Percentiles rank a stretch among this genome's conserved stretches.
Conservation (phyloP, 2,329 filamentous ascomycete genomes). For the Arthrobotrys conoides region DNA sequence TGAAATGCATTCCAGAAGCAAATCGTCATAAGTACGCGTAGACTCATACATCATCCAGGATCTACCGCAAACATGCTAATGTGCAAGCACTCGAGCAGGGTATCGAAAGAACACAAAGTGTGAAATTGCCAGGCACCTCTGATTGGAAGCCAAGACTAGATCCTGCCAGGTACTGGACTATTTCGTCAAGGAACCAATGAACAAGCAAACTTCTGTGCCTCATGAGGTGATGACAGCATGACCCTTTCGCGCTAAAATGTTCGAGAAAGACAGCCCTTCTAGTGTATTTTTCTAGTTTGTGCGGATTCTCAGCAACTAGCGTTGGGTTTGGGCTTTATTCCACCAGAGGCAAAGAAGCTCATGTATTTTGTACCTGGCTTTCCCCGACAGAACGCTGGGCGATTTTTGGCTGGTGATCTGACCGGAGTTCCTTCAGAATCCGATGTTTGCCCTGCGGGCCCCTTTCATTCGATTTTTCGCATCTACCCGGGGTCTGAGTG, state of each 20-base stretch:
- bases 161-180: conserved; percentile 49
- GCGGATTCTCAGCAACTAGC: too few species aligned
- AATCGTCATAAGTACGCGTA: conserved; percentile 28
- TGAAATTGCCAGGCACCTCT: conserved; percentile 48
- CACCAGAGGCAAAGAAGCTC: conserved; percentile 30
- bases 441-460: conserved; percentile 24
- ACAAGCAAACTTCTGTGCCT: conserved; percentile 30
- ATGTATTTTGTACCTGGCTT: background rate
- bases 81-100: background rate
- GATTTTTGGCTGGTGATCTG: conserved; percentile 23
- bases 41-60: conserved; percentile 40
- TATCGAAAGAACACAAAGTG: conserved; percentile 32
- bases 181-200: conserved; percentile 46
- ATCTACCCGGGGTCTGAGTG: conserved; percentile 31
- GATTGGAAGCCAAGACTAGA: conserved; percentile 58
- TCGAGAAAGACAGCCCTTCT: conserved; percentile 53
- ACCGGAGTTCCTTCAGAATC: conserved; percentile 56
- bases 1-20: conserved; percentile 60
- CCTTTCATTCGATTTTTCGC: conserved; percentile 37
- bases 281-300: conserved; percentile 11
- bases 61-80: conserved; percentile 35
- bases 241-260: conserved; percentile 53
- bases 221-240: conserved; percentile 53
- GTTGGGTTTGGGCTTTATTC: too few species aligned
- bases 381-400: conserved; percentile 2